Evolutionary conservation across 2,329 filamentous ascomycete genomes (phyloP).

Genomic region (Cladosporium oxysporum): DNA sequence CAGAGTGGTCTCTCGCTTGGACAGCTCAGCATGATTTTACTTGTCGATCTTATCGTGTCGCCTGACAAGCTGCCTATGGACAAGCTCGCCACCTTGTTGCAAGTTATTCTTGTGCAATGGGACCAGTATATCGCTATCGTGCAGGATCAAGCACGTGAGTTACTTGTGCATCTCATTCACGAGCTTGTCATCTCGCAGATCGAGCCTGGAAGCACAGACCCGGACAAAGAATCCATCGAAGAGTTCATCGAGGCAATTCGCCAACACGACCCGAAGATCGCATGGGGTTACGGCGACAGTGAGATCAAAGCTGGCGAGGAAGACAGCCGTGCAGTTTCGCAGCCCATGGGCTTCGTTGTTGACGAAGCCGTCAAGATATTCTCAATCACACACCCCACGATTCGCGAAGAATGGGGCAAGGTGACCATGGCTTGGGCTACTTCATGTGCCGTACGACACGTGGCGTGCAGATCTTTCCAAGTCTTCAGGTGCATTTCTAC

Average conservation of each 20-base stretch:
- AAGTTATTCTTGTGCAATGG: constrained; percentile 92
- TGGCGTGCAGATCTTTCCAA: constrained; percentile 96
- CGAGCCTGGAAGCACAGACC: constrained; percentile 68
- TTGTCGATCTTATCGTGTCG: constrained; percentile 95
- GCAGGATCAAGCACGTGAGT: constrained; percentile 93
- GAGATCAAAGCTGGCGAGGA: constrained; percentile 67
- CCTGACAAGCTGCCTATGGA: constrained; percentile 78
- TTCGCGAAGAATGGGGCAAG: constrained; percentile 89
- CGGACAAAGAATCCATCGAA: constrained; percentile 76
- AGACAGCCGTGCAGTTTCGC: constrained; percentile 75
- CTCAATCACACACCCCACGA: constrained; percentile 76
- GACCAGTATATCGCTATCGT: constrained; percentile 95
- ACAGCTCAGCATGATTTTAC: constrained; percentile 85
- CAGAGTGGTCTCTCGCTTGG: constrained; percentile 83
- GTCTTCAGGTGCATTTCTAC: constrained; percentile 93
- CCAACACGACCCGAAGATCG: constrained; percentile 77
- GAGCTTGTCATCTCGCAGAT: constrained; percentile 82
- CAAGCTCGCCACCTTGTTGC: constrained; percentile 80
- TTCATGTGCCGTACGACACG: constrained; percentile 89
- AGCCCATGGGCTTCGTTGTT: constrained; percentile 83
- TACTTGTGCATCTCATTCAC: constrained; percentile 96
- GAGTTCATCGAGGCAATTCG: constrained; percentile 85
- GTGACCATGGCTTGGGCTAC: constrained; percentile 94
- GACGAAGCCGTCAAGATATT: constrained; percentile 83
- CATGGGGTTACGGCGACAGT: constrained; percentile 94